Evolutionary conservation across 129 eudicot species (phyloP).

Genomic region (Mikania micrantha): DNA sequence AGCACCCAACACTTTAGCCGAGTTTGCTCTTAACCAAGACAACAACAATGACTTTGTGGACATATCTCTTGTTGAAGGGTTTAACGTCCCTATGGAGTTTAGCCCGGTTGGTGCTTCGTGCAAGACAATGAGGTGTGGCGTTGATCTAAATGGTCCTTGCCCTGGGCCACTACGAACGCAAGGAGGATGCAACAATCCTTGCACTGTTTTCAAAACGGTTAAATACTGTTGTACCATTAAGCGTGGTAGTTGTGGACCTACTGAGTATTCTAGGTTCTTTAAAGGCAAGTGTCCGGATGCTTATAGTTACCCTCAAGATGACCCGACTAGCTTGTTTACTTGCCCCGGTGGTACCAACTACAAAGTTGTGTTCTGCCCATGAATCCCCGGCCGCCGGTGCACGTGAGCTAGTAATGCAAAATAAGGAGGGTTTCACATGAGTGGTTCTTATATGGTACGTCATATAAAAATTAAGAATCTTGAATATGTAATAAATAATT

Average conservation of each 20-base stretch:
- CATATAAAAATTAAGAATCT: not conserved
- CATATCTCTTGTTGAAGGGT: conserved; percentile 50
- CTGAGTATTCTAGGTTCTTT: conserved; percentile 21
- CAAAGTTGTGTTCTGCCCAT: conserved; percentile 44
- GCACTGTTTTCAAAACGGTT: conserved; percentile 23
- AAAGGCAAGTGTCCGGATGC: conserved; percentile 32
- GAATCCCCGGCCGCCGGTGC: too few species aligned
- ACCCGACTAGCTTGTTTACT: conserved; percentile 32
- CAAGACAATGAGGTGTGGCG: conserved; percentile 31
- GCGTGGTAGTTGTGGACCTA: conserved; percentile 28
- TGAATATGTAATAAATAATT: not conserved
- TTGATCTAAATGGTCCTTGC: conserved; percentile 33
- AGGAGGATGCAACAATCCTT: conserved; percentile 54
- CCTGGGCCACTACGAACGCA: conserved; percentile 26
- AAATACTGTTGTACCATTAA: conserved; percentile 26
- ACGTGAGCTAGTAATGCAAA: not conserved
- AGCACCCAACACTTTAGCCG: conserved; percentile 46
- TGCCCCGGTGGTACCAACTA: conserved; percentile 49
- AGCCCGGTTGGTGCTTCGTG: conserved; percentile 35
- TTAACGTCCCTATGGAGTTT: conserved; percentile 50
- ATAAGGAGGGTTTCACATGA: conserved; percentile 18
- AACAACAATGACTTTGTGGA: conserved; percentile 37
- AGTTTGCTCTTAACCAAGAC: conserved; percentile 40
- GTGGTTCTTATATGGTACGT: not conserved
- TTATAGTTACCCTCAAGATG: conserved; percentile 33